Conservation (phyloP, 371 early-diverging fungal genomes). For the Blakeslea trispora region DNA sequence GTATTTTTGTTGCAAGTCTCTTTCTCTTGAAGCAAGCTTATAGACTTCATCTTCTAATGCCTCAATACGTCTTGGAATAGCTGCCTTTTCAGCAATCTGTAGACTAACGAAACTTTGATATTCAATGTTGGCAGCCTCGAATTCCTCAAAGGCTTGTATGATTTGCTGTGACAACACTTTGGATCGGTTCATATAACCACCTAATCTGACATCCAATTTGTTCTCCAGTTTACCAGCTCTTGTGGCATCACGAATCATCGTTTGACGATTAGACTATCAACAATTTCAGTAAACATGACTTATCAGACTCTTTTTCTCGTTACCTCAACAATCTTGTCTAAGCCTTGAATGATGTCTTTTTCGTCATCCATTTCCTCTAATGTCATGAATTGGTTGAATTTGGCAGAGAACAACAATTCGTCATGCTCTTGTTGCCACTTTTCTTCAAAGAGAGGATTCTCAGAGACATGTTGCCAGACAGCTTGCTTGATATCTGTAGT, state of each 20-base stretch:
- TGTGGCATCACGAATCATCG: conserved; percentile 77
- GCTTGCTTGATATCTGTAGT: conserved; percentile 36
- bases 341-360: conserved; percentile 44
- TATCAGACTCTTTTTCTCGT: not conserved
- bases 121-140: conserved; percentile 67
- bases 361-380: conserved; percentile 40
- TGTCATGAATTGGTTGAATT: conserved; percentile 43
- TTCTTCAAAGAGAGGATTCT: conserved; percentile 39
- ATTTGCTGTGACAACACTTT: conserved; percentile 63
- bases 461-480: conserved; percentile 37
- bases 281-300: no score
- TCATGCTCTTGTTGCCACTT: conserved; percentile 44
- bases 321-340: conserved; percentile 50
- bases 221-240: conserved; percentile 87
- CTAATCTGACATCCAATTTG: conserved; percentile 74
- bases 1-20: conserved; percentile 75
- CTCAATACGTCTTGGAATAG: conserved; percentile 71
- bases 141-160: conserved; percentile 58
- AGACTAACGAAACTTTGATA: conserved; percentile 63
- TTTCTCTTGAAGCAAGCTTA: conserved; percentile 62
- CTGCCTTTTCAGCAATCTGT: conserved; percentile 60
- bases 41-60: conserved; percentile 66
- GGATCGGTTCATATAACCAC: conserved; percentile 78
- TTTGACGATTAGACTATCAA: conserved; percentile 57
- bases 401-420: conserved; percentile 45